Evolutionary conservation across 352 stramenopile species (phyloP).

Genomic region (Globisporangium yorkense): DNA sequence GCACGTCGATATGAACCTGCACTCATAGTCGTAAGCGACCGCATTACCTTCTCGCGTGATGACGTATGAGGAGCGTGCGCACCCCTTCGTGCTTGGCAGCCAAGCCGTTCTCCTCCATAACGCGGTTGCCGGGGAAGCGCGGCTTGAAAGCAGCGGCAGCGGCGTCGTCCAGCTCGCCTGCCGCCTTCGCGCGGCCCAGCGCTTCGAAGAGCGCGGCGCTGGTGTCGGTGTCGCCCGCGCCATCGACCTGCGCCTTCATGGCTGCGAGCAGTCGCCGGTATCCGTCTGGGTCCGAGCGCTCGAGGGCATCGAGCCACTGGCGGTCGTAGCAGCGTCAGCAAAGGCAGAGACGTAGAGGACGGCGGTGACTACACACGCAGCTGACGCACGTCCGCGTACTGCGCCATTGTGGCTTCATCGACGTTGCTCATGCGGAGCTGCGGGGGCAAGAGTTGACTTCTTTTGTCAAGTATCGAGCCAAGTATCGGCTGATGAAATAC

Average conservation of each 20-base stretch:
- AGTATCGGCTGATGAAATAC: too few relatives aligned
- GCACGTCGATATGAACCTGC: constrained; percentile 73
- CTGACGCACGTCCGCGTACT: constrained; percentile 58
- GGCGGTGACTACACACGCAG: not conserved
- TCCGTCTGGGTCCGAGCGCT: constrained; percentile 56
- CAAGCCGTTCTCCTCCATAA: constrained; percentile 59
- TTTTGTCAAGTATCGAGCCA: too few relatives aligned
- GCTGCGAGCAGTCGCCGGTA: constrained; percentile 59
- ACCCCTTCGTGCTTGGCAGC: constrained; percentile 57
- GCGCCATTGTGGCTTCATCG: constrained; percentile 55
- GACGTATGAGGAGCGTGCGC: constrained; percentile 1
- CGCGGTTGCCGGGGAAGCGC: constrained; percentile 61
- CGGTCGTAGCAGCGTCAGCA: not conserved
- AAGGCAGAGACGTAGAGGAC: not conserved
- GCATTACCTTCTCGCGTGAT: not conserved
- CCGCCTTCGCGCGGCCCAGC: constrained; percentile 18
- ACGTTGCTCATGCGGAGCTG: constrained; percentile 17
- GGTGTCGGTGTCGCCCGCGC: constrained; percentile 17
- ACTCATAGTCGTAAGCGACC: not conserved
- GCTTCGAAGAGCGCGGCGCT: constrained; percentile 47
- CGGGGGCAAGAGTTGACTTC: not conserved
- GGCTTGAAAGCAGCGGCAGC: constrained; percentile 39
- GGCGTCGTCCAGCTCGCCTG: not conserved
- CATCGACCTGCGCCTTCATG: constrained; percentile 56
- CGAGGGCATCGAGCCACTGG: constrained; percentile 69